Percentiles rank a stretch among this genome's conserved stretches.
Evolutionary conservation across 257 asterid species (phyloP).

Genomic region (Fraxinus excelsior): DNA sequence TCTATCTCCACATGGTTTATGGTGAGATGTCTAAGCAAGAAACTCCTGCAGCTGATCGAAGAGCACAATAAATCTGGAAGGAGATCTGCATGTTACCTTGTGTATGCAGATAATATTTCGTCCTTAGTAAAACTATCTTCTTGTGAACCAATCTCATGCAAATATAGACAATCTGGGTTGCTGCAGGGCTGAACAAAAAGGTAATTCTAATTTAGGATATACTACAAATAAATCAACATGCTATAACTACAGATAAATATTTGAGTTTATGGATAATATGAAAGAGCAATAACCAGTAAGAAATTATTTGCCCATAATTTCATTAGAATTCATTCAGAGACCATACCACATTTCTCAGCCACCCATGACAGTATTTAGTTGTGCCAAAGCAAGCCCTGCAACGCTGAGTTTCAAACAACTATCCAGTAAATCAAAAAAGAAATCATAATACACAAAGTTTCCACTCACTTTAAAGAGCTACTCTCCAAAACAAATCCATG

Average conservation of each 20-base stretch:
- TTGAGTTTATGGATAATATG: not conserved
- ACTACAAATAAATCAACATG: conserved; percentile 11
- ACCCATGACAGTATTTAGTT: conserved; percentile 89
- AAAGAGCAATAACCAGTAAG: conserved; percentile 14
- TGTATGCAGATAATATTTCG: conserved; percentile 81
- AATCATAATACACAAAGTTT: not conserved
- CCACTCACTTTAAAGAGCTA: conserved; percentile 65
- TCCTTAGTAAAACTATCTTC: conserved; percentile 93
- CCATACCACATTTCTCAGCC: conserved; percentile 82
- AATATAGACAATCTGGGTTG: conserved; percentile 86
- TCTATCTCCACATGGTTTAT: too few species aligned
- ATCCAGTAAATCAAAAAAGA: conserved; percentile 5
- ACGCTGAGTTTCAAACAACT: conserved; percentile 27
- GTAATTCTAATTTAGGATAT: conserved; percentile 11
- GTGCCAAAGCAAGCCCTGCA: conserved; percentile 95
- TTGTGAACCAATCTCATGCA: conserved; percentile 85
- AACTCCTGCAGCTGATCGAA: too few species aligned
- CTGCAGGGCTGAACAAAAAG: conserved; percentile 74
- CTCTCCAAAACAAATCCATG: conserved; percentile 89
- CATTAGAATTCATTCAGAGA: conserved; percentile 22
- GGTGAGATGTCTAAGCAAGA: too few species aligned
- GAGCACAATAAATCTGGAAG: not conserved
- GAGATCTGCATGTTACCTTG: conserved; percentile 56
- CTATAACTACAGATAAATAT: conserved; percentile 12
- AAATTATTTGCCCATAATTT: conserved; percentile 1